A percentile compares a stretch with the other conserved stretches of the same genome.
Conservation (phyloP, 75 land plant genomes). For the Ceratopteris richardii region DNA sequence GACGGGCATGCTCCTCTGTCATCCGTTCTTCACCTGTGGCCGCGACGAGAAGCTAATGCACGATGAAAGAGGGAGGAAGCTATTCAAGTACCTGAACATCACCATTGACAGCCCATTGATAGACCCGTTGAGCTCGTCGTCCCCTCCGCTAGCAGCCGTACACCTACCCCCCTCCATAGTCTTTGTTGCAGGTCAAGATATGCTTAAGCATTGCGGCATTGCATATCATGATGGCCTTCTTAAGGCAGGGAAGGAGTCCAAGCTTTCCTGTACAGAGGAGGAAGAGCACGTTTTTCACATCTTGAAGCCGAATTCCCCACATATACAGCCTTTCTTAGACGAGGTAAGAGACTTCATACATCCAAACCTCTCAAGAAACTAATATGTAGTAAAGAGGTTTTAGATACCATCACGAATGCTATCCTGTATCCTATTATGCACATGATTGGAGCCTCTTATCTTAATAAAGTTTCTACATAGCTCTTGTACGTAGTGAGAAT, state of each 20-base stretch:
- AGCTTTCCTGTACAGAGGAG: slow-evolving; percentile 3
- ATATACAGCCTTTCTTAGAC: too few relatives aligned
- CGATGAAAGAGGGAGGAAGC: neutral
- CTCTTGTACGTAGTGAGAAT: too few relatives aligned
- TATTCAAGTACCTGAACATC: neutral
- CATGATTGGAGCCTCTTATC: too few relatives aligned
- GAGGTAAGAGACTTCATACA: too few relatives aligned
- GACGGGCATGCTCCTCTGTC: slow-evolving; percentile 10
- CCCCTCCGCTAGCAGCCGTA: neutral
- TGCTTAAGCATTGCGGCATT: slow-evolving; percentile 50
- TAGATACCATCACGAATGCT: too few relatives aligned
- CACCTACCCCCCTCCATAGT: slow-evolving; percentile 36
- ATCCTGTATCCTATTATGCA: too few relatives aligned
- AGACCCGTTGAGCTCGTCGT: too few relatives aligned
- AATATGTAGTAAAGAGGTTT: too few relatives aligned
- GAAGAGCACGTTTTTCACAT: slow-evolving; percentile 11
- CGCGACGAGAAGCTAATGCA: neutral
- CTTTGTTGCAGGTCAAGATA: slow-evolving; percentile 44
- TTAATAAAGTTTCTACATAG: too few relatives aligned
- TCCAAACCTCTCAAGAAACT: slow-evolving; percentile 4
- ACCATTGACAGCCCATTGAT: neutral
- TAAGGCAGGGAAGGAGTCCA: slow-evolving; percentile 9
- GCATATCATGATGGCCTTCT: slow-evolving; percentile 27
- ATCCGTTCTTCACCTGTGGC: slow-evolving; percentile 38
- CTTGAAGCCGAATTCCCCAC: neutral